Percentiles rank a stretch among this genome's conserved stretches.
Evolutionary conservation across 2,329 filamentous ascomycete species (phyloP).

Genomic region (Neonectria punicea): DNA sequence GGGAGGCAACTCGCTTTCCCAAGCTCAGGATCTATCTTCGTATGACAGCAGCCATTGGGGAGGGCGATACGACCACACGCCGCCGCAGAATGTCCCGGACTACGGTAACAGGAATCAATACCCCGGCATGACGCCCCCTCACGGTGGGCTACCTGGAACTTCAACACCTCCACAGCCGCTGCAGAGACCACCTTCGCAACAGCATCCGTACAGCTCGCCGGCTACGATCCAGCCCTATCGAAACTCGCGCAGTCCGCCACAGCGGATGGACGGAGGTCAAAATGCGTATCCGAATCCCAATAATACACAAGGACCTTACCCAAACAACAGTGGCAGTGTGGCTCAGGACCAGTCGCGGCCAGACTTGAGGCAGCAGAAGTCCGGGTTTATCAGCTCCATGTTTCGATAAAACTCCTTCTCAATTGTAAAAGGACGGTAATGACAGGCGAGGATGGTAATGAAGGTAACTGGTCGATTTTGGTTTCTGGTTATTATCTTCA

Average conservation of each 20-base stretch:
- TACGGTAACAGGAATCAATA: not conserved
- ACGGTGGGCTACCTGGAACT: not conserved
- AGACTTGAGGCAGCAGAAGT: not conserved
- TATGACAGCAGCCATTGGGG: not conserved
- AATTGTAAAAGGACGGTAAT: too few species aligned
- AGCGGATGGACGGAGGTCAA: not conserved
- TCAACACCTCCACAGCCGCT: not conserved
- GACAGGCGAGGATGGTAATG: too few species aligned
- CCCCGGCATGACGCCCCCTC: not conserved
- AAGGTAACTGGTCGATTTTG: too few species aligned
- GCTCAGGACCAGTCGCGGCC: not conserved
- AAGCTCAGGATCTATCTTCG: not conserved
- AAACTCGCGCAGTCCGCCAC: not conserved
- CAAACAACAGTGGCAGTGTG: not conserved
- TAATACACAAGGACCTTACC: not conserved
- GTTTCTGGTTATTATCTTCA: too few species aligned
- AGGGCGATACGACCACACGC: not conserved
- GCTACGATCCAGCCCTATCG: not conserved
- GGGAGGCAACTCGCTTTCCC: not conserved
- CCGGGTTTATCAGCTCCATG: not conserved
- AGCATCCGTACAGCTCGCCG: not conserved
- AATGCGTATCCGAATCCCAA: not conserved
- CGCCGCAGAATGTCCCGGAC: not conserved
- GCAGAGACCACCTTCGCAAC: not conserved
- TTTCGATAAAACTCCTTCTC: not conserved